Conservation (phyloP, 306 rosid species). For the Cucumis melo region DNA sequence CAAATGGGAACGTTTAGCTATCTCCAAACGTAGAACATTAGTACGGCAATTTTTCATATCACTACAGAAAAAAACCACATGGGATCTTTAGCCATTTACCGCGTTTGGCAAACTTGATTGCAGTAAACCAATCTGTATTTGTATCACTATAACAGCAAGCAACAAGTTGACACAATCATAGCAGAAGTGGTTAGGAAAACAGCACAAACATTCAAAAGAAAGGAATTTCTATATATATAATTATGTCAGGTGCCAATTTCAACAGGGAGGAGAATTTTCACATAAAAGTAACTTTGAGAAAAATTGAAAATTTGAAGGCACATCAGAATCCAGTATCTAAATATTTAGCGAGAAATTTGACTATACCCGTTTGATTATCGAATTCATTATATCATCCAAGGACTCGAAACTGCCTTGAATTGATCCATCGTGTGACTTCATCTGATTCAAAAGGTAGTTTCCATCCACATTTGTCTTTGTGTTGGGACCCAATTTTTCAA, state of each 20-base stretch:
- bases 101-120: background rate
- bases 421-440: slow-evolving; percentile 26
- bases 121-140: background rate
- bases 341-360: background rate
- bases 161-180: background rate
- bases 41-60: background rate
- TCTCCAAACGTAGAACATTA: background rate
- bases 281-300: background rate
- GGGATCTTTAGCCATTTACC: background rate
- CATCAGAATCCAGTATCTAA: background rate
- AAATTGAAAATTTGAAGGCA: background rate
- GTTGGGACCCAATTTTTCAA: slow-evolving; percentile 20
- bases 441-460: slow-evolving; percentile 20
- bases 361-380: slow-evolving; percentile 40
- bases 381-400: slow-evolving; percentile 38
- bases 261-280: background rate
- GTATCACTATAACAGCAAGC: background rate
- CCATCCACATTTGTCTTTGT: slow-evolving; percentile 19
- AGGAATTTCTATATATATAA: background rate
- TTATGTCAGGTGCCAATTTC: background rate
- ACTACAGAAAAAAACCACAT: background rate
- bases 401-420: slow-evolving; percentile 21
- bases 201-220: background rate
- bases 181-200: background rate
- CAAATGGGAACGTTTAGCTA: background rate